Conservation (phyloP, 768 basidiomycete genomes). For the Tylopilus subfusipes region DNA sequence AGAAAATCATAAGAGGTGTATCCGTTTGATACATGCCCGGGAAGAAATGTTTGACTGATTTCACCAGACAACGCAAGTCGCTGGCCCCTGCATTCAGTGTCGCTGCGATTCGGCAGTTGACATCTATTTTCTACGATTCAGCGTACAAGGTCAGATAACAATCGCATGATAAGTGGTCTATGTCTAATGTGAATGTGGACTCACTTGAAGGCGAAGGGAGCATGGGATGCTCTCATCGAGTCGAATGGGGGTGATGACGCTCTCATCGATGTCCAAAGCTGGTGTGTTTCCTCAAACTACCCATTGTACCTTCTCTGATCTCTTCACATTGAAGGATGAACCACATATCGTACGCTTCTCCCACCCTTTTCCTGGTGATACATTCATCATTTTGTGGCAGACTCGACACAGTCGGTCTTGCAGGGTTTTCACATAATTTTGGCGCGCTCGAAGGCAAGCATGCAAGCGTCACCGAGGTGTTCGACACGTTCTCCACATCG, state of each 20-base stretch:
- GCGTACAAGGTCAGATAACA: conserved; percentile 24
- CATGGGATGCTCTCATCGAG: conserved; percentile 30
- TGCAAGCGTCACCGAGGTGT: conserved; percentile 39
- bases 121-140: conserved; percentile 39
- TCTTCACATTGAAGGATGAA: conserved; percentile 27
- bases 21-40: neutral
- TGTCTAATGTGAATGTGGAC: neutral
- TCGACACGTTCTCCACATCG: conserved; percentile 34
- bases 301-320: neutral
- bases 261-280: conserved; percentile 37
- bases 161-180: no score
- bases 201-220: conserved; percentile 23
- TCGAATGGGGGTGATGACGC: conserved; percentile 9
- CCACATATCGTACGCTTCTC: conserved; percentile 29
- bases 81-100: conserved; percentile 39
- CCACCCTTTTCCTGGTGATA: neutral
- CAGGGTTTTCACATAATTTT: conserved; percentile 59
- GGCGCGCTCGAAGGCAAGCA: conserved; percentile 47
- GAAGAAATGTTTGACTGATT: neutral
- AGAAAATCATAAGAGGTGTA: conserved; percentile 45
- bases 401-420: conserved; percentile 55
- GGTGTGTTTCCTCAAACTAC: conserved; percentile 11
- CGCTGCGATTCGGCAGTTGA: conserved; percentile 35
- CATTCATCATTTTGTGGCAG: conserved; percentile 23
- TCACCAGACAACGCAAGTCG: conserved; percentile 34